Evolutionary conservation across 1,284 basidiomycete species (phyloP).

Genomic region (Pyrrhoderma lamaoense): DNA sequence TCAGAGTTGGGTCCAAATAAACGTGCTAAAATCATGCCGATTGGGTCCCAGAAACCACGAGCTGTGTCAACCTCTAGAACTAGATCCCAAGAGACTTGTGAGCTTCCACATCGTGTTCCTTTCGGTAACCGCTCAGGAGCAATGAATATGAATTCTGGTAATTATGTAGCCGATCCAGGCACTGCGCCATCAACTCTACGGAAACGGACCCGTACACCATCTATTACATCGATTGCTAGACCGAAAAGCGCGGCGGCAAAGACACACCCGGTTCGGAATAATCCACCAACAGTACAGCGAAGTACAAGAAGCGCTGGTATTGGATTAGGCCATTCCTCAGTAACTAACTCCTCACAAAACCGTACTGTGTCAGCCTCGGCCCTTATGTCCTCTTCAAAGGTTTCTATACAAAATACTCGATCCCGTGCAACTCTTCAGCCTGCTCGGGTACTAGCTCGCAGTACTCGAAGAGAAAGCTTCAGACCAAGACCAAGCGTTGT

Average conservation of each 20-base stretch:
- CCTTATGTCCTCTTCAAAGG: not conserved
- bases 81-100: not conserved
- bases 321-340: constrained; percentile 2
- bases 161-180: not conserved
- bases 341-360: not conserved
- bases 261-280: not conserved
- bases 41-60: not conserved
- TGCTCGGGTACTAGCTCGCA: constrained; percentile 20
- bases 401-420: constrained; percentile 14
- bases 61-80: not conserved
- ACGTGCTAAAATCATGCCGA: not conserved
- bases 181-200: not conserved
- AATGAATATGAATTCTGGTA: constrained; percentile 1
- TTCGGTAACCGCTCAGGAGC: constrained; percentile 11
- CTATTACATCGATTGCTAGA: constrained; percentile 3
- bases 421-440: constrained; percentile 5
- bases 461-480: constrained; percentile 56
- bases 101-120: constrained; percentile 7
- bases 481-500: constrained; percentile 60
- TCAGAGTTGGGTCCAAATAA: too few relatives aligned
- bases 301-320: constrained; percentile 2
- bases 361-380: constrained; percentile 9
- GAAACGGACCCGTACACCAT: constrained; percentile 10
- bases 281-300: not conserved
- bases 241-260: constrained; percentile 4